Percentiles rank a stretch among this genome's conserved stretches.
Evolutionary conservation across 306 rosid genomes (phyloP).

Genomic region (Quercus ilex): DNA sequence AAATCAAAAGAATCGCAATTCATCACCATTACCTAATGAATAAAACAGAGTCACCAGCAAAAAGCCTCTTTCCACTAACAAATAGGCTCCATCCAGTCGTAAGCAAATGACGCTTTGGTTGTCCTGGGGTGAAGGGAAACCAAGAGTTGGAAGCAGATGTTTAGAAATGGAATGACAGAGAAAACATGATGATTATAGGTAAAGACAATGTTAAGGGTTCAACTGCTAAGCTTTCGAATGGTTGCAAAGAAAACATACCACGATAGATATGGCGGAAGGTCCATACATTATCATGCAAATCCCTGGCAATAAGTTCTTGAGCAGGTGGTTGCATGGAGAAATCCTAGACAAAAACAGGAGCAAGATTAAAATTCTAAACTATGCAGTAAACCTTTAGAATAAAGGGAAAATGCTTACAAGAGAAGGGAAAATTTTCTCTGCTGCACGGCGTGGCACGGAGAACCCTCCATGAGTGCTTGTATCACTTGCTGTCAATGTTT

Average conservation of each 20-base stretch:
- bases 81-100: conserved; percentile 98
- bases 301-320: conserved; percentile 86
- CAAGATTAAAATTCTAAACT: conserved; percentile 19
- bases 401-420: conserved; percentile 49
- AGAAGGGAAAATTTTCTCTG: conserved; percentile 93
- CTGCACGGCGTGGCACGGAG: conserved; percentile 97
- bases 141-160: background rate
- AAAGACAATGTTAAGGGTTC: background rate
- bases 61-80: conserved; percentile 88
- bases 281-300: conserved; percentile 85
- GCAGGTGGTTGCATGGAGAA: conserved; percentile 94
- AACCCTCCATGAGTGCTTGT: conserved; percentile 99
- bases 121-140: conserved; percentile 50
- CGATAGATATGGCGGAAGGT: conserved; percentile 95
- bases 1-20: background rate
- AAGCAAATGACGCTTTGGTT: conserved; percentile 96
- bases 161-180: conserved; percentile 2
- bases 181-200: background rate
- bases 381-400: background rate
- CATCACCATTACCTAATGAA: conserved; percentile 63
- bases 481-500: conserved; percentile 91
- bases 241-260: conserved; percentile 36
- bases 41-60: conserved; percentile 91
- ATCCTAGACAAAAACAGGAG: conserved; percentile 47
- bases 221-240: background rate